Evolutionary conservation across 208 protist species (phyloP), one percentile per base, ranked within the genome.

Genomic region (Crithidia acanthocephali): DNA sequence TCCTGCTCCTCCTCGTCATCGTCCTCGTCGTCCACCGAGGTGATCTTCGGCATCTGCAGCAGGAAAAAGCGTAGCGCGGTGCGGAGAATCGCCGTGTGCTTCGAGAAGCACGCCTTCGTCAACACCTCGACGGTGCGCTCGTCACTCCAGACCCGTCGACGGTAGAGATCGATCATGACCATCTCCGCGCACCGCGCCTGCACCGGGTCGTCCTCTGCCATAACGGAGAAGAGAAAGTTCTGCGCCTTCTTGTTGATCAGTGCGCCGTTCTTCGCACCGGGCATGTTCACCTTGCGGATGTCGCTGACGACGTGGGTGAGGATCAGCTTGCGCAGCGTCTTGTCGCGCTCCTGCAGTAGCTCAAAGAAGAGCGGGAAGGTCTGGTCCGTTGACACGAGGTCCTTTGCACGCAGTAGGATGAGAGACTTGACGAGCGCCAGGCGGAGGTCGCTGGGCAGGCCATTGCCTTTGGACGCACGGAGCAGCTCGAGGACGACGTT

Each of bases 81-180:
- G n/a, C 93, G 88, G 2, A 98, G 63, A 65, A 99, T 97, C 10
- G 98, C 85, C 0, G 86, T 93, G 71, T 97, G 89, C 23, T 85
- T 80, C 11, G 95, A 98, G 73, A 99, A 98, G 73, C 95, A 97
- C 27, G 94, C 98, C 59, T 88, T 88, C 23, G 91, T 95, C 42
- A 99, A 91, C 22, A 99, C 97, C 85, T 99, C 98, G 10, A 99
- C 98, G 20, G 84, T 98, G 22, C 93, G 86, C 79, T 97, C 88
- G 72, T 95, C 86, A 50, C 81, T 88, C 97, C 97, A 99, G 32
- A 99, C 90, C 25, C 96, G 86, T 42, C 97, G 92, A n/a, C 94
- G 88, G 86, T 99, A 99, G 25, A 99, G 87, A 65, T 99, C 95
- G 63, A 99, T 98, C 93, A 99, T 98, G 27, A 99, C 94, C 60